Conservation (phyloP, 2,329 filamentous ascomycete species). For the Colletotrichum brevisporum region DNA sequence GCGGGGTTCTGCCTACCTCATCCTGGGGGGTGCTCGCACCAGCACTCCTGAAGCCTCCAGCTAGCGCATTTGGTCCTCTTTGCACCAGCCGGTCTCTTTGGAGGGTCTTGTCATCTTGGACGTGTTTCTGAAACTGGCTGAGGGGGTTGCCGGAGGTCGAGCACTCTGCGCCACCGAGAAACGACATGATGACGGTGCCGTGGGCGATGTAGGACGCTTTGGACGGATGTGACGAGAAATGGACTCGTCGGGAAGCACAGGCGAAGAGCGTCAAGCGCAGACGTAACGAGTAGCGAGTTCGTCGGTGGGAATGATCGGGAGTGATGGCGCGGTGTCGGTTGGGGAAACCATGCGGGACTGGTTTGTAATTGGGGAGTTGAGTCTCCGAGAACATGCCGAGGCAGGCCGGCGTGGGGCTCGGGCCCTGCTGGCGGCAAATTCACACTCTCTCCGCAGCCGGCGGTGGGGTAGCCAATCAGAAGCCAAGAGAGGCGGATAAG, state of each 20-base stretch:
- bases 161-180: slow-evolving; percentile 95
- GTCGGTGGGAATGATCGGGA: background rate
- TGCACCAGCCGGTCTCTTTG: slow-evolving; percentile 91
- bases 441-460: slow-evolving; percentile 38
- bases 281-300: background rate
- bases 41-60: slow-evolving; percentile 83
- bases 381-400: slow-evolving; percentile 39
- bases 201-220: background rate
- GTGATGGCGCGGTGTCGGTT: slow-evolving; percentile 2
- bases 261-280: background rate
- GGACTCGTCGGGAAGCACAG: background rate
- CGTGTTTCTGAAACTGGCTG: slow-evolving; percentile 97
- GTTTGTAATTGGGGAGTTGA: slow-evolving; percentile 32
- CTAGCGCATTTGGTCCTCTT: slow-evolving; percentile 76
- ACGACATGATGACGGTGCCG: slow-evolving; percentile 78
- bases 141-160: slow-evolving; percentile 96
- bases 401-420: slow-evolving; percentile 36
- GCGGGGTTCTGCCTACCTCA: slow-evolving; percentile 64
- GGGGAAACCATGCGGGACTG: background rate
- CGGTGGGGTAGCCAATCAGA: slow-evolving; percentile 37
- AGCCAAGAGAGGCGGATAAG: background rate
- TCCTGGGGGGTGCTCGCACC: slow-evolving; percentile 80
- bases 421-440: slow-evolving; percentile 25
- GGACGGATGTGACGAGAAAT: background rate
- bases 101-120: slow-evolving; percentile 94